Evolutionary conservation across 805 yeast species (phyloP).

Genomic region (Ogataea siamensis): DNA sequence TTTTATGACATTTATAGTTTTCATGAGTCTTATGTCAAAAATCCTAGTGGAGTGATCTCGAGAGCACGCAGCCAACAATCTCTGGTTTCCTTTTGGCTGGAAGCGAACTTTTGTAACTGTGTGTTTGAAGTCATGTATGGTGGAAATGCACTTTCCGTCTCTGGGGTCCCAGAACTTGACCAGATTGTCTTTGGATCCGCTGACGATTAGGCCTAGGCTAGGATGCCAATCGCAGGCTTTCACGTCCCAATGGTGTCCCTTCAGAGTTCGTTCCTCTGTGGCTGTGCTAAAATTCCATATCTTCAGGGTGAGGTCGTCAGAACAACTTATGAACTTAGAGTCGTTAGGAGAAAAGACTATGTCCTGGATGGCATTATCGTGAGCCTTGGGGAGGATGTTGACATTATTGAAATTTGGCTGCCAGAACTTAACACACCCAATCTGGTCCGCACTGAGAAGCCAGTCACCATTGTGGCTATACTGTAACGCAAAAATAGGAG

Average conservation of each 20-base stretch:
- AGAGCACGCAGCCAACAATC: slow-evolving; percentile 80
- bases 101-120: slow-evolving; percentile 85
- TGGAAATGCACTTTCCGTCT: slow-evolving; percentile 65
- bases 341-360: slow-evolving; percentile 89
- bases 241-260: slow-evolving; percentile 99
- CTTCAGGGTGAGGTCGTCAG: slow-evolving; percentile 88
- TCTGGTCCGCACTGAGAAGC: slow-evolving; percentile 92
- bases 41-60: slow-evolving; percentile 86
- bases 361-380: slow-evolving; percentile 80
- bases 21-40: slow-evolving; percentile 85
- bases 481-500: slow-evolving; percentile 73
- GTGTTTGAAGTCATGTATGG: slow-evolving; percentile 89
- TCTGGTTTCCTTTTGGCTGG: slow-evolving; percentile 66
- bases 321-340: slow-evolving; percentile 86
- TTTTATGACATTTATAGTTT: slow-evolving; percentile 66
- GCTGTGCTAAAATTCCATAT: slow-evolving; percentile 95
- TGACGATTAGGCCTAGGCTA: slow-evolving; percentile 74
- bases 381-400: slow-evolving; percentile 67
- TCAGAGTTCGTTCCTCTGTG: slow-evolving; percentile 70
- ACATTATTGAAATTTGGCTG: slow-evolving; percentile 97
- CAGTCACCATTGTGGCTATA: slow-evolving; percentile 92
- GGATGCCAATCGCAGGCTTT: slow-evolving; percentile 98
- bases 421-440: slow-evolving; percentile 92
- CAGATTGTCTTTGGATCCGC: slow-evolving; percentile 94
- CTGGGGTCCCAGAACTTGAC: slow-evolving; percentile 97